These are phyloP conservation scores for Fomitopsis serialis DNA, from an alignment of 768 basidiomycete species.

Conservation along the genomic window DNA sequence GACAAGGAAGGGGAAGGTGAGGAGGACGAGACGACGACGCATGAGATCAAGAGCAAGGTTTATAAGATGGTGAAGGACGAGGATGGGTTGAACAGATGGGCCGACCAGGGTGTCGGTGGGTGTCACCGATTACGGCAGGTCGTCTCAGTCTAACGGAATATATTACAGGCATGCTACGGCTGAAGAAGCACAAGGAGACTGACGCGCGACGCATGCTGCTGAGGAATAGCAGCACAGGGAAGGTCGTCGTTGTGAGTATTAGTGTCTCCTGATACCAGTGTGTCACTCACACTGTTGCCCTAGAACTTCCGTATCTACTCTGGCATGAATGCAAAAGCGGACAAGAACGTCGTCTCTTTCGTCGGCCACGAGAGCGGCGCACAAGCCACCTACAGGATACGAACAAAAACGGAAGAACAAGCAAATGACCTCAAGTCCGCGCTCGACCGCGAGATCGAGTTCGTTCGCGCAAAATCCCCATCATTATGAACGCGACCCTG, in stretches of 20 bases:
- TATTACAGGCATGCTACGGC: slow-evolving; percentile 51
- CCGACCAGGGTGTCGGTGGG: slow-evolving; percentile 63
- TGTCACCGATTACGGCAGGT: slow-evolving; percentile 4
- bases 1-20: slow-evolving; percentile 78
- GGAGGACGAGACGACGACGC: slow-evolving; percentile 67
- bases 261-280: not conserved
- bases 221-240: slow-evolving; percentile 71
- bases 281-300: not conserved
- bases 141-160: not conserved
- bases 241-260: slow-evolving; percentile 61
- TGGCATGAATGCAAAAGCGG: slow-evolving; percentile 47
- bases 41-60: slow-evolving; percentile 56
- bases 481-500: not conserved
- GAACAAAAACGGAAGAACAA: slow-evolving; percentile 53
- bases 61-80: slow-evolving; percentile 51
- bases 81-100: slow-evolving; percentile 48
- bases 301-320: slow-evolving; percentile 73
- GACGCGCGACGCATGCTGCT: slow-evolving; percentile 55
- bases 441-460: slow-evolving; percentile 57
- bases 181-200: slow-evolving; percentile 71
- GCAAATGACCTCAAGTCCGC: slow-evolving; percentile 53
- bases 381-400: slow-evolving; percentile 58
- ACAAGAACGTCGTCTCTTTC: slow-evolving; percentile 54
- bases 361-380: slow-evolving; percentile 61
- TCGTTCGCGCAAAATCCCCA: slow-evolving; percentile 23